phyloP scores from a whole-genome alignment of 345 rosid species.

The Salix udensis region DNA sequence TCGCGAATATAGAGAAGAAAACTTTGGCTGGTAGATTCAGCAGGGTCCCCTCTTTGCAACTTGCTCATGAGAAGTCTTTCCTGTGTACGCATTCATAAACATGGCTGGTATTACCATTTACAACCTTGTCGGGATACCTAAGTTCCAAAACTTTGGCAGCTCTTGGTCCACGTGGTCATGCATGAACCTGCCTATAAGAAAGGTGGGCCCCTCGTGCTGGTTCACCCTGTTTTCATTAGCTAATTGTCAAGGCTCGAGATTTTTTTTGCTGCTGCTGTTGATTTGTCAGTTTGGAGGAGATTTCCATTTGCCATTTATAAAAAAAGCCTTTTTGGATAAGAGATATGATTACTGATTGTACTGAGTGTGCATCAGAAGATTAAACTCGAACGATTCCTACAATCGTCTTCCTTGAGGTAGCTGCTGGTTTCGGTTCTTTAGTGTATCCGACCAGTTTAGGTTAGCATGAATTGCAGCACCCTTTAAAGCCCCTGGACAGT shows the following conservation, averaged over 20 bases:
- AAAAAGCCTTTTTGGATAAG: background rate
- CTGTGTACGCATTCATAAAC: background rate
- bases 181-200: background rate
- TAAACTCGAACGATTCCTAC: background rate
- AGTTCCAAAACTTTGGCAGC: background rate
- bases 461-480: background rate
- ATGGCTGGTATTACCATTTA: background rate
- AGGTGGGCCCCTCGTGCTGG: background rate
- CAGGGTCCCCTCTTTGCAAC: slow-evolving; percentile 15
- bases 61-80: slow-evolving; percentile 16
- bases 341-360: background rate
- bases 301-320: background rate
- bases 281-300: background rate
- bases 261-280: background rate
- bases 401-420: background rate
- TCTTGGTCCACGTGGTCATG: background rate
- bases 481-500: background rate
- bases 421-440: background rate
- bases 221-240: background rate
- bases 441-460: background rate
- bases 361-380: background rate
- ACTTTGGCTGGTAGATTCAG: slow-evolving; percentile 16
- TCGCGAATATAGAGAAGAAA: slow-evolving; percentile 1
- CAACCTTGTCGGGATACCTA: background rate
- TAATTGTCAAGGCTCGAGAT: background rate